Base-by-base conservation (phyloP, 371 early-diverging fungal species). In the Synchytrium microbalum region DNA sequence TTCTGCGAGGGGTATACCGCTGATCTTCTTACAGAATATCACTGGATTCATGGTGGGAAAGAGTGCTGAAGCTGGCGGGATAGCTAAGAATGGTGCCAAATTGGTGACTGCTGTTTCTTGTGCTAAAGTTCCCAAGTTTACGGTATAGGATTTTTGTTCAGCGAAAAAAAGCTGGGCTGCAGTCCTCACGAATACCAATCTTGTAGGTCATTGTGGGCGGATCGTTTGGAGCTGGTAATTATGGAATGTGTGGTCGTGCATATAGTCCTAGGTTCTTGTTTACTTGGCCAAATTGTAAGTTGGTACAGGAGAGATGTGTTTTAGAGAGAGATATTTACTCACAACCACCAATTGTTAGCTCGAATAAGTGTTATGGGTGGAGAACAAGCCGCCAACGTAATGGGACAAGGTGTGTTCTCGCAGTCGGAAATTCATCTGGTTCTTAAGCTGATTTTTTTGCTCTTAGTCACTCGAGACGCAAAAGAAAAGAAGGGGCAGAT, bases 301-400 rank as follows among this genome's bases (percentile, higher is more conserved):
- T 2, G 29, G 57, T 27, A 27, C 27, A 16, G 13, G 13, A 13
- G 13, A 57, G 26, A 13, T 57, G 13, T 26, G 13, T 13, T 14
- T 14, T 57, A 13, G 13, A 14, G 13, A 16, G 28, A 28, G 30
- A 28, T 59, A 32, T 54, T 51, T 51, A n/a, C n/a, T n/a, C n/a
- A n/a, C n/a, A n/a, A n/a, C n/a, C n/a, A n/a, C n/a, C n/a, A n/a
- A n/a, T 51, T 23, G 0, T 88, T 90, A 69, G 87, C 93, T 29
- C 84, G 98, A 53, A 95, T 98, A 67, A 90, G 92, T 28, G 98
- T 98, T 26, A 98, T 98, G 98, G 98, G 98, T 63, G 98, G 98
- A 61, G 97, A 96, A 73, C 96, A 98, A 76, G 95, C 96, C 32
- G 95, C 98, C 10, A 88, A 88, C 57, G 98, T 98, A 26, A 79